Percentiles rank a stretch among this genome's conserved stretches.
These are phyloP conservation scores for Epichloe coenophiala DNA, from an alignment of 2,329 filamentous ascomycete genomes.

Conservation along the genomic window DNA sequence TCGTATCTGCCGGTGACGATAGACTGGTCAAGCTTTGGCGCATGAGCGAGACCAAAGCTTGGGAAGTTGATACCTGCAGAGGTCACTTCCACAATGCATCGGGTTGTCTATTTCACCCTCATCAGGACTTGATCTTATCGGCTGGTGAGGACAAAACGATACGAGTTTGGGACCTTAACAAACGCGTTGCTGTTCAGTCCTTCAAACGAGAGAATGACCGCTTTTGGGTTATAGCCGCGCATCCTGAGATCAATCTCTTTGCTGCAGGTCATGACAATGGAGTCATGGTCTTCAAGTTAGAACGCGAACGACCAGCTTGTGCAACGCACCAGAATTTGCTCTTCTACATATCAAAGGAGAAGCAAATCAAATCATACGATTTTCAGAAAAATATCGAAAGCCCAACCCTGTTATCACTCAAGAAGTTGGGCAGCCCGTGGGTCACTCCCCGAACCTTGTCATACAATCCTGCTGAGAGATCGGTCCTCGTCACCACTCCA, in stretches of 20 bases:
- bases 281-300: slow-evolving; percentile 99
- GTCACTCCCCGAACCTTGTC: slow-evolving; percentile 79
- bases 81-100: slow-evolving; percentile 98
- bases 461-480: slow-evolving; percentile 95
- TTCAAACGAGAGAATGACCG: slow-evolving; percentile 97
- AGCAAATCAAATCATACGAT: slow-evolving; percentile 92
- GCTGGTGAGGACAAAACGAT: slow-evolving; percentile 98
- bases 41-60: slow-evolving; percentile 98
- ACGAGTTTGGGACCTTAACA: slow-evolving; percentile 95
- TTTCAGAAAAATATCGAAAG: slow-evolving; percentile 92
- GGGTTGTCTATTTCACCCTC: slow-evolving; percentile 90
- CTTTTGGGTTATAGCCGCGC: slow-evolving; percentile 98
- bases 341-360: slow-evolving; percentile 98
- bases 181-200: slow-evolving; percentile 88
- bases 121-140: slow-evolving; percentile 92
- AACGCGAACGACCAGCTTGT: slow-evolving; percentile 87
- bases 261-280: slow-evolving; percentile 97
- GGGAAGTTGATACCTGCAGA: slow-evolving; percentile 97
- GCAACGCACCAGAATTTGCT: slow-evolving; percentile 87
- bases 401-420: slow-evolving; percentile 81
- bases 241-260: slow-evolving; percentile 97
- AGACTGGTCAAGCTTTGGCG: slow-evolving; percentile 94
- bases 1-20: slow-evolving; percentile 93
- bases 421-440: slow-evolving; percentile 93
- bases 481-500: slow-evolving; percentile 84